These are phyloP conservation scores for Talaromyces adpressus DNA, from an alignment of 495 filamentous ascomycete genomes.

Conservation along the genomic window DNA sequence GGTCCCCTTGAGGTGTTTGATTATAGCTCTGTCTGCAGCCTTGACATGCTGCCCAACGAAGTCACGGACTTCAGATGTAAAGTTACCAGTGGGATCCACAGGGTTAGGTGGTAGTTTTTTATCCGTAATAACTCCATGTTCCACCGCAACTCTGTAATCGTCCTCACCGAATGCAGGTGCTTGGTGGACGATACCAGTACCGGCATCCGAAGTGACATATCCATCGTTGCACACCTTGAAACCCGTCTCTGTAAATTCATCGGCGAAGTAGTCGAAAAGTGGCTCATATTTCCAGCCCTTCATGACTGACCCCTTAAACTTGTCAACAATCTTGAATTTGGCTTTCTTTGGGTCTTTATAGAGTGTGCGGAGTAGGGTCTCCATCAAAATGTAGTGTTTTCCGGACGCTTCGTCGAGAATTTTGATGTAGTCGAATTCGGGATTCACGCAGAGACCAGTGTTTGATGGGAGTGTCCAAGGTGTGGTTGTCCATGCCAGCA, in stretches of 20 bases:
- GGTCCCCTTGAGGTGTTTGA: slow-evolving; percentile 77
- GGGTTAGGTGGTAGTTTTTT: slow-evolving; percentile 81
- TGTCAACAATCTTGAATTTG: slow-evolving; percentile 81
- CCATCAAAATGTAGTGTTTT: slow-evolving; percentile 82
- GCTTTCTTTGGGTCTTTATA: slow-evolving; percentile 98
- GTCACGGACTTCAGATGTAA: slow-evolving; percentile 73
- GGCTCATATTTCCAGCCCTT: slow-evolving; percentile 89
- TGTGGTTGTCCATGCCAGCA: slow-evolving; percentile 92
- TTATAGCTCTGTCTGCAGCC: slow-evolving; percentile 88
- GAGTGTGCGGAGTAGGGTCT: slow-evolving; percentile 73
- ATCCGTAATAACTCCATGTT: slow-evolving; percentile 70
- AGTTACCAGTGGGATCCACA: slow-evolving; percentile 74
- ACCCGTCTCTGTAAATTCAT: slow-evolving; percentile 82
- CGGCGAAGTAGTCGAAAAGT: slow-evolving; percentile 88
- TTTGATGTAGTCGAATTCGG: slow-evolving; percentile 91
- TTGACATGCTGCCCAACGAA: slow-evolving; percentile 91
- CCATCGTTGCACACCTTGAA: slow-evolving; percentile 81
- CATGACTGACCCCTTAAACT: slow-evolving; percentile 81
- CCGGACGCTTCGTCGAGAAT: slow-evolving; percentile 74
- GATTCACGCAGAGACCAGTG: slow-evolving; percentile 71
- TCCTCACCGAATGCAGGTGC: slow-evolving; percentile 94
- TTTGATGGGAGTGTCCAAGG: slow-evolving; percentile 94
- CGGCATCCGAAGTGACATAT: slow-evolving; percentile 89
- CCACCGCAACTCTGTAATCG: slow-evolving; percentile 81
- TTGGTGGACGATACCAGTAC: slow-evolving; percentile 94